These are phyloP conservation scores for Porphyrellus cyaneotinctus DNA, from an alignment of 768 basidiomycete species.

Conservation along the genomic window DNA sequence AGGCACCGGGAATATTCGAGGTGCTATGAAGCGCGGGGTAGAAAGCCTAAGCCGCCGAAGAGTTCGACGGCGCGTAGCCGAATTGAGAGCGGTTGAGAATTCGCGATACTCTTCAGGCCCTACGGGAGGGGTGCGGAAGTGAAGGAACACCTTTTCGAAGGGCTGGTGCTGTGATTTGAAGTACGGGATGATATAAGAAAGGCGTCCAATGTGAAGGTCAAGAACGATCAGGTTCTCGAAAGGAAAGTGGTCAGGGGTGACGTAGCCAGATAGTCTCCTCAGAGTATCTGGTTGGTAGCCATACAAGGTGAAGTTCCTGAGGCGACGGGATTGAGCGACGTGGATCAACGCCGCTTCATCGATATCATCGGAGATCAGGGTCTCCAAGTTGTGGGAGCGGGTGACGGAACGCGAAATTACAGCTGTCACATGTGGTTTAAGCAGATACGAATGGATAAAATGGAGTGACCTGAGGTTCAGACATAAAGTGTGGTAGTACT, in stretches of 20 bases:
- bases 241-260: not conserved
- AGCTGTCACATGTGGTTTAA: not conserved
- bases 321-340: too few species aligned
- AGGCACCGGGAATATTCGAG: too few species aligned
- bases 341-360: not conserved
- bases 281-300: not conserved
- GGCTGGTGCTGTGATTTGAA: conserved; percentile 5
- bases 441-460: not conserved
- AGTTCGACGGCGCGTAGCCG: not conserved
- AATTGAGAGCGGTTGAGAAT: not conserved
- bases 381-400: not conserved
- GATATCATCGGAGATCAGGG: not conserved
- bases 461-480: conserved; percentile 7
- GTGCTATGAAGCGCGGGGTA: too few species aligned
- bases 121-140: not conserved
- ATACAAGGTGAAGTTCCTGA: not conserved
- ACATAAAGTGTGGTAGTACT: conserved; percentile 2
- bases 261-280: not conserved
- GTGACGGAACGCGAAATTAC: conserved; percentile 5
- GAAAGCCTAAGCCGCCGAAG: conserved; percentile 3
- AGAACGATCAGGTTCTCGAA: conserved; percentile 11
- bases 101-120: conserved; percentile 1
- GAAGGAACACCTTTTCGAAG: conserved; percentile 4
- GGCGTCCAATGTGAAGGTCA: not conserved
- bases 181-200: conserved; percentile 7